A percentile compares a stretch with the other conserved stretches of the same genome.
These are phyloP conservation scores for Amanita thiersii DNA, from an alignment of 768 basidiomycete species.

Conservation along the genomic window DNA sequence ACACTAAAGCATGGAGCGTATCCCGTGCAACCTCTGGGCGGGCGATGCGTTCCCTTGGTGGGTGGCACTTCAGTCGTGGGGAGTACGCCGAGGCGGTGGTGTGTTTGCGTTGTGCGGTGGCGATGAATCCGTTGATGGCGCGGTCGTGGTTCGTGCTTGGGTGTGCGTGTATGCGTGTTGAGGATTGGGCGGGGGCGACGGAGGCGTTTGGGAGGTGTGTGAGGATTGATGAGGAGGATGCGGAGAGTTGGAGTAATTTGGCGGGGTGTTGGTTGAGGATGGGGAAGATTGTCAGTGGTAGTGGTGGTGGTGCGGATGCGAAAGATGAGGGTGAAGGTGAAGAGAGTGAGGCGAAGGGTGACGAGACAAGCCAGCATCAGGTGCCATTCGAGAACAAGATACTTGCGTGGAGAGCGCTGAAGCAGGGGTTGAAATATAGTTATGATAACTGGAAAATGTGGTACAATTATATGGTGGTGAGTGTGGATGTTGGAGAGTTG, in stretches of 20 bases:
- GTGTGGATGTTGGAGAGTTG: slow-evolving; percentile 89
- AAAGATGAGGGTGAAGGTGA: slow-evolving; percentile 20
- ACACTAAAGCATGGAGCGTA: slow-evolving; percentile 76
- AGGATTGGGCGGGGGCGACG: slow-evolving; percentile 79
- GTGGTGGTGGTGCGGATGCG: slow-evolving; percentile 6
- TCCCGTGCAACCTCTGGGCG: slow-evolving; percentile 78
- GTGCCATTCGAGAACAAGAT: slow-evolving; percentile 71
- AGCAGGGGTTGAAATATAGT: slow-evolving; percentile 76
- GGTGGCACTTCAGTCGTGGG: slow-evolving; percentile 63
- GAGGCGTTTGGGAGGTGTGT: slow-evolving; percentile 85
- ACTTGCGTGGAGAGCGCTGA: slow-evolving; percentile 87
- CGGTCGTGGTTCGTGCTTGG: slow-evolving; percentile 97
- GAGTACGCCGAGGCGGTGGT: slow-evolving; percentile 56
- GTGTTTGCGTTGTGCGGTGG: slow-evolving; percentile 67
- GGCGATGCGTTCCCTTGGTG: slow-evolving; percentile 88
- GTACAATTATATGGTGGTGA: slow-evolving; percentile 93
- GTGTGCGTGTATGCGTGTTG: slow-evolving; percentile 74
- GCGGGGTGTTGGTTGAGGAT: slow-evolving; percentile 90
- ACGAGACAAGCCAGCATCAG: too few species aligned
- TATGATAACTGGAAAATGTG: slow-evolving; percentile 98
- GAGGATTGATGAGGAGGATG: slow-evolving; percentile 90
- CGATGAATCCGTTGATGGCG: slow-evolving; percentile 82
- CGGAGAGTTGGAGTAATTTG: slow-evolving; percentile 97
- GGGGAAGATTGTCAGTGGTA: slow-evolving; percentile 26
- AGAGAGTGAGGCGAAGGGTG: slow-evolving; percentile 18